Conservation (phyloP, 176 grass and related monocot species). For the Oryza officinalis region DNA sequence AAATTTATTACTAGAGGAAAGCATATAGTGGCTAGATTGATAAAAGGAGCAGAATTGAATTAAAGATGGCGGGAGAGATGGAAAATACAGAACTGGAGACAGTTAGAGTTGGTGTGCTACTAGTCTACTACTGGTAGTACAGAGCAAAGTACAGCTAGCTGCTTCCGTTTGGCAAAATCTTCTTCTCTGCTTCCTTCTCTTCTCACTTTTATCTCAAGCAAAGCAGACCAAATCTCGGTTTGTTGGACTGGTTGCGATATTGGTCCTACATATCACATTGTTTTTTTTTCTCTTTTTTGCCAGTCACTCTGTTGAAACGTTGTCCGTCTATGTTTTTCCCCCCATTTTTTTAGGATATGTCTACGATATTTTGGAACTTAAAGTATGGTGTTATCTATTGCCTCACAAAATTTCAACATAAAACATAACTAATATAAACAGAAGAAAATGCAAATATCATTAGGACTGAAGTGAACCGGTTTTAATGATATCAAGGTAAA, state of each 20-base stretch:
- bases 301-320: neutral
- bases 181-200: neutral
- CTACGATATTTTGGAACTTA: neutral
- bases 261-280: constrained; percentile 1
- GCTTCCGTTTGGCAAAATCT: neutral
- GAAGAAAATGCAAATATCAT: neutral
- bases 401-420: neutral
- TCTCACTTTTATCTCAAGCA: constrained; percentile 24
- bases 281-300: neutral
- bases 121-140: constrained; percentile 19
- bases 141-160: neutral
- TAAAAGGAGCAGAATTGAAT: neutral
- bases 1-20: neutral
- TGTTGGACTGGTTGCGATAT: neutral
- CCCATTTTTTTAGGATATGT: neutral
- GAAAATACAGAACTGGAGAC: constrained; percentile 16
- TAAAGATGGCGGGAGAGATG: neutral
- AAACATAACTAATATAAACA: neutral
- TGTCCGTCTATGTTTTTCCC: neutral
- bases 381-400: neutral
- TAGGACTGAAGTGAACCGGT: neutral
- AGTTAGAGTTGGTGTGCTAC: constrained; percentile 28
- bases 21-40: neutral
- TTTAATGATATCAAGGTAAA: neutral
- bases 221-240: neutral